Evolutionary conservation across 2,329 filamentous ascomycete genomes (phyloP), one percentile per base, ranked within the genome.

Genomic region (Sclerotinia borealis): DNA sequence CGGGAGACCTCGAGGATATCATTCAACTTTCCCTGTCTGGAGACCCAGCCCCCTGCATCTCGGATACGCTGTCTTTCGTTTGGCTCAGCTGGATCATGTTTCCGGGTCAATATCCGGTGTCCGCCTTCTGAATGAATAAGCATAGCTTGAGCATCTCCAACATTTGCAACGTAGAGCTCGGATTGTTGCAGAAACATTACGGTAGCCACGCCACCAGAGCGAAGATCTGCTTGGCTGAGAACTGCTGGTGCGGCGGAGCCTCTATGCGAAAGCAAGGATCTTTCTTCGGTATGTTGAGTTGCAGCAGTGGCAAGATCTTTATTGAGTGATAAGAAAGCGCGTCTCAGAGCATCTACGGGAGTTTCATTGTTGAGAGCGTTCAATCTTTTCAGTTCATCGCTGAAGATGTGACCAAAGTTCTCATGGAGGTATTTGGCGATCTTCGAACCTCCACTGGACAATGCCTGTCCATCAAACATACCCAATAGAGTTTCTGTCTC

Each of bases 341-440:
- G 84, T 62, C 95, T 83, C 59, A 99, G 77, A 2, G 93, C 95
- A 78, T 97, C 93, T 9, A 83, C 80, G 0, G 93, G 89, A 0
- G 85, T 91, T 74, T 98, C 95, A 36, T 84, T 80, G 37, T 82
- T 77, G n/a, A 85, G 79, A 10, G 78, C 79, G 70, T 88, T 89
- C 45, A 96, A 75, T 64, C 81, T 84, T 68, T 91, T 92, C 59
- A 99, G 77, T 76, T 99, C 93, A 61, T 89, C 83, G 7, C 85
- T 85, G 72, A 99, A 95, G 19, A 92, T 89, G 65, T 89, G 84
- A 29, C 91, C 90, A 76, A 99, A 97, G 73, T 97, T 93, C 77
- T 99, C 95, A 73, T 99, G 93, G 36, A 99, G 80, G 72, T 91
- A 99, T 75, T 97, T 98, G 68, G 95, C 93, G 70, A 99, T 91